A percentile compares a stretch with the other conserved stretches of the same genome.
These are phyloP conservation scores for Volvariella volvacea DNA, from an alignment of 1,284 basidiomycete genomes.

Conservation along the genomic window DNA sequence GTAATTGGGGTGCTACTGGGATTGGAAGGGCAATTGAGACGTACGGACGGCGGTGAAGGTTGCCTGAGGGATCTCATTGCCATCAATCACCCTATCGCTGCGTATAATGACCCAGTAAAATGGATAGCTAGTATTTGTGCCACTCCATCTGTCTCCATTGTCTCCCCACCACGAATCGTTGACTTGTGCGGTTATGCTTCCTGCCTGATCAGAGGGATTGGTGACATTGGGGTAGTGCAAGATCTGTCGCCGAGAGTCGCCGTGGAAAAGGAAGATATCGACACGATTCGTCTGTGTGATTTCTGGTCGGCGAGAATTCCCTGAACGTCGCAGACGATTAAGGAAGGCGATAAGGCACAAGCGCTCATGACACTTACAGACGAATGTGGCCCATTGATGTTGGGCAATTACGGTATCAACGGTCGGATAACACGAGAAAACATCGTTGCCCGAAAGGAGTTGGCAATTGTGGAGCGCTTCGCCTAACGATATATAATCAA, in stretches of 20 bases:
- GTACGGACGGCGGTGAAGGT: constrained; percentile 73
- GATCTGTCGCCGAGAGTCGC: constrained; percentile 46
- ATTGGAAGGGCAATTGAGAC: constrained; percentile 23
- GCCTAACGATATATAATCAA: constrained; percentile 12
- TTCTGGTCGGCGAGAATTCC: constrained; percentile 43
- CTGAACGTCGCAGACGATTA: constrained; percentile 17
- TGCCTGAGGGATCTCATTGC: constrained; percentile 51
- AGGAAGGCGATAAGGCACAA: constrained; percentile 1
- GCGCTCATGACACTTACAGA: constrained; percentile 49
- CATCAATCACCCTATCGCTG: constrained; percentile 41
- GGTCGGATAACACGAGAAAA: constrained; percentile 68
- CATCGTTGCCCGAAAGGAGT: constrained; percentile 50
- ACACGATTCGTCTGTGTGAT: constrained; percentile 43
- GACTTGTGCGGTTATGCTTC: constrained; percentile 46
- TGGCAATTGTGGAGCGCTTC: constrained; percentile 28
- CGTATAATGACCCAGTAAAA: constrained; percentile 70
- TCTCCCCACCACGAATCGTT: constrained; percentile 72
- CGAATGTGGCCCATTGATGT: constrained; percentile 63
- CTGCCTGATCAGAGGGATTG: constrained; percentile 52
- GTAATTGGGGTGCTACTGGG: constrained; percentile 7
- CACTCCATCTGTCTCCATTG: constrained; percentile 44
- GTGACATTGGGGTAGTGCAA: constrained; percentile 28
- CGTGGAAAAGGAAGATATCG: constrained; percentile 67
- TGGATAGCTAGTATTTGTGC: constrained; percentile 49
- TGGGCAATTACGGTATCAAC: constrained; percentile 48